A percentile compares a stretch with the other conserved stretches of the same genome.
Conservation (phyloP, 2,329 filamentous ascomycete species). For the Ceratocystiopsis brevicomis region DNA sequence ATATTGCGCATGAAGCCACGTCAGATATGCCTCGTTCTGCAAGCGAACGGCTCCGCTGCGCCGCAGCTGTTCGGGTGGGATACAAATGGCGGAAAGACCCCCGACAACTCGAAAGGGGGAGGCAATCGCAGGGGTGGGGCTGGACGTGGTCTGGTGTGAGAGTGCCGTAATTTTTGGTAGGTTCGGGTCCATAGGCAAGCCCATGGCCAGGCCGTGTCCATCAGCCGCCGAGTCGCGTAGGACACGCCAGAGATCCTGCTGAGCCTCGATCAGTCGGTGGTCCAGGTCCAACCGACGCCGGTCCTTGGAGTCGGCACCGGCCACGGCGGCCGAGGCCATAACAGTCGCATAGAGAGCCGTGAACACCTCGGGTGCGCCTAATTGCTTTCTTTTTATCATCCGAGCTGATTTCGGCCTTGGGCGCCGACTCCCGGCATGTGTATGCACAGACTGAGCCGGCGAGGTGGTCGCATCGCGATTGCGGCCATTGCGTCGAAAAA, state of each 20-base stretch:
- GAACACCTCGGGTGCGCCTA: slow-evolving; percentile 32
- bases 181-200: not conserved
- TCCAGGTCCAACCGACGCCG: slow-evolving; percentile 42
- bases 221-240: slow-evolving; percentile 2
- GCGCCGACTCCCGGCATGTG: too few relatives aligned
- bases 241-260: slow-evolving; percentile 10
- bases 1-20: slow-evolving; percentile 7
- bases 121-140: too few relatives aligned
- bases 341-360: slow-evolving; percentile 51
- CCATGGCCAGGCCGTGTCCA: not conserved
- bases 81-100: slow-evolving; percentile 1
- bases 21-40: slow-evolving; percentile 4
- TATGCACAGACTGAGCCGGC: too few relatives aligned
- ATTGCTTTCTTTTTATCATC: too few relatives aligned
- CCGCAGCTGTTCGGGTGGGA: slow-evolving; percentile 1
- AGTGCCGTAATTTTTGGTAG: too few relatives aligned
- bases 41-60: not conserved
- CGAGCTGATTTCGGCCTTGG: too few relatives aligned
- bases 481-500: slow-evolving; percentile 21
- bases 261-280: slow-evolving; percentile 35
- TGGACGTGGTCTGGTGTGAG: too few relatives aligned
- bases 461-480: slow-evolving; percentile 13
- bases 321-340: slow-evolving; percentile 43
- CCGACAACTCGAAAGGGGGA: too few relatives aligned
- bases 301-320: slow-evolving; percentile 42